Conservation (phyloP, 1,284 basidiomycete genomes). For the Tylopilus orsonianus region DNA sequence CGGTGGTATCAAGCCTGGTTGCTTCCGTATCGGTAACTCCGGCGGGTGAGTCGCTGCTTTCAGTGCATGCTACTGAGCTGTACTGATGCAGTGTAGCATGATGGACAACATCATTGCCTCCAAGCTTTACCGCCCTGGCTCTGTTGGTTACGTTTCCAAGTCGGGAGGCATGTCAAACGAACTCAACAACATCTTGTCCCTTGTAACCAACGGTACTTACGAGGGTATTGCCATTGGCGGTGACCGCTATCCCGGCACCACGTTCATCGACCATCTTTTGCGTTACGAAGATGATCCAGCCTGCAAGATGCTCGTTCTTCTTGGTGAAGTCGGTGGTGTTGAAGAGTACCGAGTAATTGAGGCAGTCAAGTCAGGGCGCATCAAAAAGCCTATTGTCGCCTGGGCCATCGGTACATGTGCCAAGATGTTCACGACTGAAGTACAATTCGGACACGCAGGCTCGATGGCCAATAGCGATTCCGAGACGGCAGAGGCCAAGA, state of each 20-base stretch:
- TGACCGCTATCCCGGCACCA: constrained; percentile 97
- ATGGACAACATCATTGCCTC: constrained; percentile 99
- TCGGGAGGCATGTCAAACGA: constrained; percentile 99
- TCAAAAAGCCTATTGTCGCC: constrained; percentile 98
- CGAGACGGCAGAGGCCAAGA: constrained; percentile 99
- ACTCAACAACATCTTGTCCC: constrained; percentile 98
- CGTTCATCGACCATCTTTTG: constrained; percentile 98
- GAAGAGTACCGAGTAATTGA: constrained; percentile 99
- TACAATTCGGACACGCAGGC: constrained; percentile 99
- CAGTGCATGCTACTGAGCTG: not conserved
- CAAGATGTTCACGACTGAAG: constrained; percentile 99
- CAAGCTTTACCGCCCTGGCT: constrained; percentile 97
- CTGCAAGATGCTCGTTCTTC: constrained; percentile 98
- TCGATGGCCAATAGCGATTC: constrained; percentile 97
- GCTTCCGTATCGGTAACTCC: constrained; percentile 99
- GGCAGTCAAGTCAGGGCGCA: constrained; percentile 90
- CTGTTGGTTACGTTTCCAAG: constrained; percentile 99
- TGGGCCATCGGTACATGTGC: constrained; percentile 99
- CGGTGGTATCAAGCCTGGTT: constrained; percentile 99
- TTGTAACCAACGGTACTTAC: constrained; percentile 98
- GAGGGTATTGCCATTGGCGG: constrained; percentile 99
- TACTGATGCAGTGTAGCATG: constrained; percentile 63
- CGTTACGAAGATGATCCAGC: constrained; percentile 97
- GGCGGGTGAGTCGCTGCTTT: constrained; percentile 65
- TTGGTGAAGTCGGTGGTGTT: constrained; percentile 98